Conservation (phyloP, 108 stramenopile species). For the Thalassiosira profunda region DNA sequence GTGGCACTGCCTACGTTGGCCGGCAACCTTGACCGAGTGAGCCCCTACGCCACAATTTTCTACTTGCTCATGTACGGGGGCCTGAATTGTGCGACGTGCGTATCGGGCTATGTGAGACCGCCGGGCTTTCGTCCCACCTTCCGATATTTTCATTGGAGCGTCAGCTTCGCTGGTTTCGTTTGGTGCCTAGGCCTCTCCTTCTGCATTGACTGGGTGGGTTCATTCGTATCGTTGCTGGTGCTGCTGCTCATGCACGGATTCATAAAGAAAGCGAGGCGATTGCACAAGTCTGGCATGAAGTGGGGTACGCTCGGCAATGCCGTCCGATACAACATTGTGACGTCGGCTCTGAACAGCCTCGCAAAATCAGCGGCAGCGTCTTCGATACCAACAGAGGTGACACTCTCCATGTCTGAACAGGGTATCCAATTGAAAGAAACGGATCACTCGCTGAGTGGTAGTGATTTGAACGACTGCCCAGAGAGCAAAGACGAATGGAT, state of each 20-base stretch:
- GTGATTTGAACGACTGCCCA: too few species aligned
- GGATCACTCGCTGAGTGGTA: background rate
- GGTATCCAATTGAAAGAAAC: background rate
- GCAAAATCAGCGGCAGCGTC: conserved; percentile 20
- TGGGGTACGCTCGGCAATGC: conserved; percentile 54
- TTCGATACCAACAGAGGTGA: conserved; percentile 4
- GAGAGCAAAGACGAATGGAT: conserved; percentile 31
- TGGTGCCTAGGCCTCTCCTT: conserved; percentile 78
- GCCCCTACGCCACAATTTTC: conserved; percentile 79
- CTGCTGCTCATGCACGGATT: conserved; percentile 58
- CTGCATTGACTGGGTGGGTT: conserved; percentile 12
- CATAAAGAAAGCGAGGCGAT: conserved; percentile 37
- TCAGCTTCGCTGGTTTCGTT: conserved; percentile 65
- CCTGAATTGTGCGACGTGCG: conserved; percentile 75
- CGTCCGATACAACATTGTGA: conserved; percentile 50
- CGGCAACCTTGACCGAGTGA: conserved; percentile 80
- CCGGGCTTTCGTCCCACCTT: conserved; percentile 88
- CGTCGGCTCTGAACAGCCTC: conserved; percentile 24
- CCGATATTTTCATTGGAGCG: conserved; percentile 78
- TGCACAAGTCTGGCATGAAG: conserved; percentile 26
- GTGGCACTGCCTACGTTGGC: conserved; percentile 49
- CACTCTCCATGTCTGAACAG: background rate
- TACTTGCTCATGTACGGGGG: conserved; percentile 85
- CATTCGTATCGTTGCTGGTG: conserved; percentile 5
- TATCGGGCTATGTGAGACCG: conserved; percentile 60